Evolutionary conservation across 2,329 filamentous ascomycete species (phyloP), one percentile per base, ranked within the genome.

Genomic region (Ascochyta fabae): DNA sequence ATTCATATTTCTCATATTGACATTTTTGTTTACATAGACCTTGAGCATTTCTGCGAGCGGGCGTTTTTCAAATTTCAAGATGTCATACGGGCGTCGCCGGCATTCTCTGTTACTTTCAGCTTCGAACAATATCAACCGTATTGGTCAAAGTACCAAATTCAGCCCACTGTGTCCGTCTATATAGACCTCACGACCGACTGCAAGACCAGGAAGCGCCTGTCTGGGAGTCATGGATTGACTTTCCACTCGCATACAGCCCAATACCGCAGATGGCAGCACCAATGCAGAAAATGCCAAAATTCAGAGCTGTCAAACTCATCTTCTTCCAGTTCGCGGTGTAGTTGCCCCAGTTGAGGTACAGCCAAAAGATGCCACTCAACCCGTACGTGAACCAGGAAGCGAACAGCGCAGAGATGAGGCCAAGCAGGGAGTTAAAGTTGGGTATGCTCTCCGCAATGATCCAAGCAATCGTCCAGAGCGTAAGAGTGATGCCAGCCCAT

Each of bases 381-480:
- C 78, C 78, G 54, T 76, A 83, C 33, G 84, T 86, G 72, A 90
- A 90, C 58, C 87, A 89, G 49, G 81, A 84, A 24, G 83, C 85
- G 57, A 89, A 88, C 3, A 88, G 73, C 15, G 71, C 75, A 65
- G 59, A 65, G 38, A 89, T 83, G 29, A 90, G 74, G 9, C 82
- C 84, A 13, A 91, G 77, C 13, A 91, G 77, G 47, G 84, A 82
- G 66, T 84, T 84, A 76, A 91, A 91, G 36, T 85, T 82, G 0
- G 88, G 88, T 9, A 91, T 87, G 0, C 85, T 84, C 66, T 88
- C 83, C 9, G 88, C 86, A 55, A 91, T 87, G 56, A 90, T 76
- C 80, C 85, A 88, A 1, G 87, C 86, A 3, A 89, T 55, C 13
- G 84, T 66, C 84, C 87, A 90, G 22, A 86, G 74, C 13, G 64